Conservation (phyloP, 208 protist genomes). For the Naegleria fowleri region DNA sequence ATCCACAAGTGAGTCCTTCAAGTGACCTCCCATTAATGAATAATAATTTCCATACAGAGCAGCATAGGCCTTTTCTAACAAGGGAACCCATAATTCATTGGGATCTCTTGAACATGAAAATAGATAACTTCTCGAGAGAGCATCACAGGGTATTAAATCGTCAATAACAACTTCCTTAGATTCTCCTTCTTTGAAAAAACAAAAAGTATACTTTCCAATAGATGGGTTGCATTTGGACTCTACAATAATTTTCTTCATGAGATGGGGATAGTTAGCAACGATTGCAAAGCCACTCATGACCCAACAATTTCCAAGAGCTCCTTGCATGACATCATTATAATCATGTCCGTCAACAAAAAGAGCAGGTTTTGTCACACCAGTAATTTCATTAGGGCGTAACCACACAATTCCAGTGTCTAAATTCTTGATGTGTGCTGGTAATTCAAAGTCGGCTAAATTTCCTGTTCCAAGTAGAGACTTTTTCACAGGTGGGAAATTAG, state of each 20-base stretch:
- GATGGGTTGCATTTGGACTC: conserved; percentile 34
- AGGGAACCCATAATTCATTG: conserved; percentile 62
- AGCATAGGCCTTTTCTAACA: conserved; percentile 81
- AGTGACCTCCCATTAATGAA: conserved; percentile 57
- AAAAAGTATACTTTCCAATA: conserved; percentile 70
- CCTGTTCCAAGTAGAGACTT: neutral
- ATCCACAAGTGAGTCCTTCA: conserved; percentile 42
- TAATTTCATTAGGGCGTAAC: neutral
- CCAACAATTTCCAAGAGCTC: conserved; percentile 23
- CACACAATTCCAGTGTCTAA: neutral
- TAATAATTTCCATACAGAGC: conserved; percentile 80
- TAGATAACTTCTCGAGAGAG: conserved; percentile 52
- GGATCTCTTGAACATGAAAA: conserved; percentile 35
- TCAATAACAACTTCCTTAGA: conserved; percentile 73
- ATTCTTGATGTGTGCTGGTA: neutral
- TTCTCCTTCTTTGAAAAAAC: conserved; percentile 66
- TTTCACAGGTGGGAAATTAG: neutral
- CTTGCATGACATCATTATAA: neutral
- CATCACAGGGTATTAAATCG: conserved; percentile 68
- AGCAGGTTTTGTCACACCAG: neutral
- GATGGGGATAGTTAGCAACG: neutral
- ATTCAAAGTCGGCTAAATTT: neutral
- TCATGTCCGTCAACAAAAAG: neutral
- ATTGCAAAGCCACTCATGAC: neutral
- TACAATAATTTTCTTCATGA: neutral